Base-by-base conservation (phyloP, 768 basidiomycete species). In the Macrolepiota dolichaula region DNA sequence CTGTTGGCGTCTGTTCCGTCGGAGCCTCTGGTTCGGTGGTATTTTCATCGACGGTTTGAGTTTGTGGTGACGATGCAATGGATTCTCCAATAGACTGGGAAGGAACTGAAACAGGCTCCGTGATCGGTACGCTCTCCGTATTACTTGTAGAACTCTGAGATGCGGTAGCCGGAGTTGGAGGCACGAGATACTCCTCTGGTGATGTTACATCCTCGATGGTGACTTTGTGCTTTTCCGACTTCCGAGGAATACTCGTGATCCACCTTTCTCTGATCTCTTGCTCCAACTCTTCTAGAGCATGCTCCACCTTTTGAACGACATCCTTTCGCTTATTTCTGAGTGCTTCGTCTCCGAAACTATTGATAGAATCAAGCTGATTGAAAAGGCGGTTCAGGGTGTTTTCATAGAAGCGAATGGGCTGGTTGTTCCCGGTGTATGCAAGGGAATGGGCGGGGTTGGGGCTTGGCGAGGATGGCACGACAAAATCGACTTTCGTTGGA, bases 391-490 rank as follows among this genome's bases (percentile, higher is more conserved):
- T 77, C n/a, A 91, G 72, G 19, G 81, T 79, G 64, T 89, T 80
- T 64, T 86, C 83, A 71, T 88, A 86, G 63, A 77, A 80, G 57
- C 85, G 85, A 40, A 91, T 73, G 0, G 84, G 80, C 27, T 82
- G 80, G 69, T 90, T 91, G 51, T 69, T 72, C 10, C 81, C 65
- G 27, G 83, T 84, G 75, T 81, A 89, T 3, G 83, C 76, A 10
- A 92, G 80, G 3, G 65, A 60, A 2, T 70, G 64, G 7, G 59
- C 63, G 19, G 64, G 55, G 36, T 64, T 66, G 9, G 65, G 59
- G 19, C 68, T 67, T 15, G 64, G 42, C 12, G 69, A 59, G 67
- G 57, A 76, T 36, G 51, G 72, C 24, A 77, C 68, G 62, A 73
- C 68, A 63, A 85, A 81, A 27, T 81, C 77, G 27, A 80, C 72